Evolutionary conservation across 2,329 filamentous ascomycete species (phyloP).

Genomic region (Sporothrix phasma): DNA sequence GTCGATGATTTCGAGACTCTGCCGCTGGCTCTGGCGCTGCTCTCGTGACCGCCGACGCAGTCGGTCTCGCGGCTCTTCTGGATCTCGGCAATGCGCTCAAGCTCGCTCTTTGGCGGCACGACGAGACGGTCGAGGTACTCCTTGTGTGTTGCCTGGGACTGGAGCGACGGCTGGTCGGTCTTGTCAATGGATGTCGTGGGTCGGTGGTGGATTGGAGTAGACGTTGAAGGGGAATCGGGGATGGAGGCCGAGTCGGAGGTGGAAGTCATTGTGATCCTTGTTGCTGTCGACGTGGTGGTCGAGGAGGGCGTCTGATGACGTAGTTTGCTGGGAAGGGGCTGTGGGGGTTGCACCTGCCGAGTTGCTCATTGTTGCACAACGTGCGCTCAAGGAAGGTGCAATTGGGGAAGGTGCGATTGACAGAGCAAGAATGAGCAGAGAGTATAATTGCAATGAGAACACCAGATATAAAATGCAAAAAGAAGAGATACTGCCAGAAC

Average conservation of each 20-base stretch:
- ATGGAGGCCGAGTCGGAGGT: background rate
- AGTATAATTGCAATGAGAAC: background rate
- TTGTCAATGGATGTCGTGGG: slow-evolving; percentile 2
- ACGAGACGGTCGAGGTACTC: slow-evolving; percentile 43
- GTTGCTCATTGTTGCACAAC: background rate
- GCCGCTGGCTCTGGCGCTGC: slow-evolving; percentile 19
- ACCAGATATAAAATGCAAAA: background rate
- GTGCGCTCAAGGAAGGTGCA: background rate
- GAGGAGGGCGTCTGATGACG: slow-evolving; percentile 4
- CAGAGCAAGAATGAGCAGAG: background rate
- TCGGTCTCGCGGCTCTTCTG: slow-evolving; percentile 40
- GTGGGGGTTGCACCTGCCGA: background rate
- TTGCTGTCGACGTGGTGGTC: background rate
- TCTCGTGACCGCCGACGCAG: slow-evolving; percentile 33
- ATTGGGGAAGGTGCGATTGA: background rate
- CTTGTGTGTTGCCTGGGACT: slow-evolving; percentile 25
- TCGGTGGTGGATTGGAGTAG: background rate
- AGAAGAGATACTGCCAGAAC: background rate
- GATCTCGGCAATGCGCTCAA: slow-evolving; percentile 38
- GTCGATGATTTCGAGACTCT: slow-evolving; percentile 9
- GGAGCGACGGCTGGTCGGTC: background rate
- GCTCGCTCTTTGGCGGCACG: slow-evolving; percentile 36
- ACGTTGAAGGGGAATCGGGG: background rate
- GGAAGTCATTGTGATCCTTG: background rate
- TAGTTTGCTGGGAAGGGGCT: background rate